These are phyloP conservation scores for Cercophora scortea DNA, from an alignment of 495 filamentous ascomycete species.

Conservation along the genomic window DNA sequence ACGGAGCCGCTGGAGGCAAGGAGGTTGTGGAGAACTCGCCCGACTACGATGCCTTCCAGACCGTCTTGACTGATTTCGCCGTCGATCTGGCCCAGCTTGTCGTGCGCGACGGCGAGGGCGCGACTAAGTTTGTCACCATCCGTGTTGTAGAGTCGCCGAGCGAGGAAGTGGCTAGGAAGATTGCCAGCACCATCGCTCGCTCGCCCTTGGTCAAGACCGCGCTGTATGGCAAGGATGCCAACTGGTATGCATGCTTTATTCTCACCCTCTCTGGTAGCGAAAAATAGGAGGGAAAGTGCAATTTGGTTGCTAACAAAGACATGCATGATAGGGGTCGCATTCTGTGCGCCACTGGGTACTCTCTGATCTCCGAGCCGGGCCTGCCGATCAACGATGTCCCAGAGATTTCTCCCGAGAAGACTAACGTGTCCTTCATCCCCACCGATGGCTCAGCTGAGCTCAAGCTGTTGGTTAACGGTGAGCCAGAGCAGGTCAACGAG, in stretches of 20 bases:
- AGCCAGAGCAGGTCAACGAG: constrained; percentile 92
- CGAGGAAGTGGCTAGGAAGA: constrained; percentile 54
- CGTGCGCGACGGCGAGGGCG: constrained; percentile 93
- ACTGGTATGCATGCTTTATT: constrained; percentile 52
- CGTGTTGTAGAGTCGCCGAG: constrained; percentile 66
- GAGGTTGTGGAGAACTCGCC: constrained; percentile 48
- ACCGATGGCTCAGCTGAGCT: constrained; percentile 72
- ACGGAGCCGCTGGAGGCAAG: constrained; percentile 82
- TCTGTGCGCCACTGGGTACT: constrained; percentile 89
- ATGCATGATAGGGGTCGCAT: constrained; percentile 60
- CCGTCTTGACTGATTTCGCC: constrained; percentile 66
- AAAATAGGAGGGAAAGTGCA: too few species aligned
- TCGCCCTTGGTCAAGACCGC: constrained; percentile 96
- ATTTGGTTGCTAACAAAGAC: constrained; percentile 2
- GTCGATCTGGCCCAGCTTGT: constrained; percentile 84
- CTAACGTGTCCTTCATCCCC: constrained; percentile 87
- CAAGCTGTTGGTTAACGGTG: constrained; percentile 80
- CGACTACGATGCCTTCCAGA: constrained; percentile 59
- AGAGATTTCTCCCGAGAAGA: constrained; percentile 70
- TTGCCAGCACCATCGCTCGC: constrained; percentile 85
- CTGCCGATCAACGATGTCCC: constrained; percentile 45
- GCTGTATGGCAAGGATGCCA: constrained; percentile 92
- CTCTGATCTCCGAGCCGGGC: constrained; percentile 58
- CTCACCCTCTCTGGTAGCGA: background rate
- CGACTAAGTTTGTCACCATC: constrained; percentile 96